Base-by-base conservation (phyloP, 2,329 filamentous ascomycete genomes). In the Tolypocladium nubicola region DNA sequence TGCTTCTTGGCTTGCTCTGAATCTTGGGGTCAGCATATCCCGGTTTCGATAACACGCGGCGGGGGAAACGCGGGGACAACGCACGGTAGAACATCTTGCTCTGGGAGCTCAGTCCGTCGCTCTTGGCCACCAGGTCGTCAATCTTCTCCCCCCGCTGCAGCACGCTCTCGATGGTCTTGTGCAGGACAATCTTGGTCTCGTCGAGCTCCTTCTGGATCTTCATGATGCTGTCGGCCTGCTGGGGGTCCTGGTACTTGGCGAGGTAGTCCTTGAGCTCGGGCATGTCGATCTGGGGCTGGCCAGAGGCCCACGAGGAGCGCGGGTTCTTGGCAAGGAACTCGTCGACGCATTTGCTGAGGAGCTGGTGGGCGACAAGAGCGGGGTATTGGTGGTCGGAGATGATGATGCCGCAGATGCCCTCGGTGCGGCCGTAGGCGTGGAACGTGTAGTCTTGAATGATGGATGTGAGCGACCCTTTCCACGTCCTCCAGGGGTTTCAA, bases 81-180 rank as follows among this genome's bases (percentile, higher is more conserved):
- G 66, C 73, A 87, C 87, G 90, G 73, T 97, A 97, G 73, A 99
- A 99, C 88, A 95, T 93, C 82, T 96, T 97, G 77, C 90, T 96
- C 79, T 94, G 89, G 54, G 85, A 83, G 74, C 90, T 96, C 67
- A 99, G 75, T 14, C 87, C 90, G 66, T 96, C 90, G 67, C 90
- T 96, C 84, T 97, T 97, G 62, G 87, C 86, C 52, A 97, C 93
- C 65, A 99, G 75, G 66, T 88, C 89, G 69, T 97, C 93, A 64
- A 99, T 90, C 82, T 97, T 97, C 83, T 97, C 92, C 47, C 92
- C 94, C 61, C 94, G 83, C 78, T 97, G 87, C 67, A 97, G 73
- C 55, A 80, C 86, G 67, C 84, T 89, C 77, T 96, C 88, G 66
- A 96, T 97, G 50, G 94, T 97, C 83, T 97, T 96, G 77, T 97